Evolutionary conservation across 2,329 filamentous ascomycete genomes (phyloP), one percentile per base, ranked within the genome.

Genomic region (Cordyceps tenuipes): DNA sequence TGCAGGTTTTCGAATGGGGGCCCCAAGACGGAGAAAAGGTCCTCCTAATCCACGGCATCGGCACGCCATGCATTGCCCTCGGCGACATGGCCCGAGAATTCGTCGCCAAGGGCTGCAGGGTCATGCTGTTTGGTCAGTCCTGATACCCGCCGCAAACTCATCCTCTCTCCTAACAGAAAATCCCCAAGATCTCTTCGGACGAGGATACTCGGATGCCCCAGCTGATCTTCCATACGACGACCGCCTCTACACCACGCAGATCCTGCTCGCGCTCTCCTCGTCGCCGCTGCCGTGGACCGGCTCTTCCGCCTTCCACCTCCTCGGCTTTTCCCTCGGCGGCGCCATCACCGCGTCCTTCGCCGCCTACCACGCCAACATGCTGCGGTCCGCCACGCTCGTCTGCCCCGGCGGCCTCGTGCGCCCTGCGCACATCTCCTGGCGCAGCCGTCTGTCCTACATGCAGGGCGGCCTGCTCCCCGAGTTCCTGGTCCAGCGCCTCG

Each of bases 291-390:
- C 77, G 0, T 89, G 85, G 86, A 73, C 72, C 3, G 70, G 74
- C 34, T 74, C 76, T 56, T 75, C 75, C 8, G 79, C 77, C 57
- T 93, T 94, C 71, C 83, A 85, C 62, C 74, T 95, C 6, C 74
- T 91, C 3, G 91, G 90, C 2, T 95, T 94, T 71, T 91, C 88
- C 0, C 78, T 96, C 0, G 90, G 91, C 50, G 91, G 90, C 41
- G 88, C 87, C 15, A 81, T 95, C 46, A 80, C 82, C 1, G 85
- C 84, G 10, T 79, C 84, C 21, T 93, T 94, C 68, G 82, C 88
- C 1, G 79, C 82, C 1, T 84, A 84, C 68, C 89, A 90, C 67
- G 83, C 88, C 0, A 72, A 82, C 43, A 75, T 88, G 46, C 74
- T 93, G 13, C 78, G 79, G 7, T 84, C 81, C 5, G 74, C 91